These are phyloP conservation scores for Cocos nucifera DNA, from an alignment of 176 grass and related monocot genomes.

Conservation along the genomic window DNA sequence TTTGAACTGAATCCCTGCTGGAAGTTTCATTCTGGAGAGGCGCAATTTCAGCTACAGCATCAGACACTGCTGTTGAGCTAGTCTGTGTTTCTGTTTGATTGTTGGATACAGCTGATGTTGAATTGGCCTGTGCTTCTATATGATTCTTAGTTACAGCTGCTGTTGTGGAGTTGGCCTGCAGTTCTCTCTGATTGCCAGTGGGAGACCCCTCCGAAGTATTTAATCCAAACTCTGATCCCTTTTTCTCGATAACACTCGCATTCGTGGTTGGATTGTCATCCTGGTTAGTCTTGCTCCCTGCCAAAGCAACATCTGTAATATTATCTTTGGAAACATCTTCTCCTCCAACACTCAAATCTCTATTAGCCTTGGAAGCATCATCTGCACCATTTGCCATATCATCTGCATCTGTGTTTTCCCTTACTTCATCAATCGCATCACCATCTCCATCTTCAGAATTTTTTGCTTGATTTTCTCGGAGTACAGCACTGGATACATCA, in stretches of 20 bases:
- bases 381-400: neutral
- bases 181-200: neutral
- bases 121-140: neutral
- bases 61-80: no score
- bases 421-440: neutral
- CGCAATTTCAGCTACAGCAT: neutral
- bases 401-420: neutral
- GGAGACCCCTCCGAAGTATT: no score
- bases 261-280: neutral
- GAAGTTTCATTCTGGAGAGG: neutral
- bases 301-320: neutral
- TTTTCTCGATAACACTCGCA: neutral
- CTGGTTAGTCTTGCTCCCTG: neutral
- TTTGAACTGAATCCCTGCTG: neutral
- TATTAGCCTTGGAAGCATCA: neutral
- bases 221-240: neutral
- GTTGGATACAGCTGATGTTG: neutral
- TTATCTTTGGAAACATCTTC: no score
- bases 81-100: slow-evolving; percentile 1
- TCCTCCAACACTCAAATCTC: no score
- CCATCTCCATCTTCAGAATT: neutral
- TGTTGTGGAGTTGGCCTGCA: neutral
- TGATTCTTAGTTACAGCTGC: neutral
- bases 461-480: neutral
- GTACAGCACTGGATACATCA: slow-evolving; percentile 10